Conservation (phyloP, 139 green algal species). For the Tetradesmus lagerheimii region DNA sequence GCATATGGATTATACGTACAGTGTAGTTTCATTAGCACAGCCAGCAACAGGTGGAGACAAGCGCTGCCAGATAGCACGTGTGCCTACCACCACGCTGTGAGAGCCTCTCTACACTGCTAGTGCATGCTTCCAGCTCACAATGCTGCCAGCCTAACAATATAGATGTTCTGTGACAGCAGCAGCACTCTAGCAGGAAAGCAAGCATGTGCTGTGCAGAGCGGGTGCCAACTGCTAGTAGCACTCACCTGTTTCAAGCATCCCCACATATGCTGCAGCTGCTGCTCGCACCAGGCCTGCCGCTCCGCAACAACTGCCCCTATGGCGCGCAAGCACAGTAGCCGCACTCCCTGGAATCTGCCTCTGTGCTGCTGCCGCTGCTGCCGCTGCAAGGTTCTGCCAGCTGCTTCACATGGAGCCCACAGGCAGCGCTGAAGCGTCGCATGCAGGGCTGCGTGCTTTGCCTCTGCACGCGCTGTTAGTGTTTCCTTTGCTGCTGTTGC, state of each 20-base stretch:
- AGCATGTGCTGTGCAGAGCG: neutral
- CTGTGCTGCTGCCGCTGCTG: neutral
- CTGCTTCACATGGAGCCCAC: neutral
- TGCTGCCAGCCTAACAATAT: too few species aligned
- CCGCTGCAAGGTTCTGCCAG: neutral
- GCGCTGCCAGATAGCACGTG: neutral
- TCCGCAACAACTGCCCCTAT: neutral
- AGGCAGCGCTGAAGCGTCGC: neutral
- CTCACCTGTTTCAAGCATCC: constrained; percentile 15
- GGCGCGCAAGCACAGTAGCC: neutral
- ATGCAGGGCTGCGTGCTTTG: neutral
- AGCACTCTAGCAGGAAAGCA: neutral
- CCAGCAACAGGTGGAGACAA: neutral
- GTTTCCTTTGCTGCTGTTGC: neutral
- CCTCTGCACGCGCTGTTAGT: neutral
- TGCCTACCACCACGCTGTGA: too few species aligned
- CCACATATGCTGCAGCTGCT: constrained; percentile 12
- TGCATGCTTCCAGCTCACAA: too few species aligned
- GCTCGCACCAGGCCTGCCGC: neutral
- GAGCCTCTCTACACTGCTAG: too few species aligned
- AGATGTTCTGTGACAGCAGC: too few species aligned
- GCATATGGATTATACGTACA: neutral
- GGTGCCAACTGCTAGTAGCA: too few species aligned
- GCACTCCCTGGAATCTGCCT: neutral
- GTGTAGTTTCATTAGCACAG: neutral